phyloP scores from a whole-genome alignment of 441 rosid species.

The Gossypium schwendimanii region DNA sequence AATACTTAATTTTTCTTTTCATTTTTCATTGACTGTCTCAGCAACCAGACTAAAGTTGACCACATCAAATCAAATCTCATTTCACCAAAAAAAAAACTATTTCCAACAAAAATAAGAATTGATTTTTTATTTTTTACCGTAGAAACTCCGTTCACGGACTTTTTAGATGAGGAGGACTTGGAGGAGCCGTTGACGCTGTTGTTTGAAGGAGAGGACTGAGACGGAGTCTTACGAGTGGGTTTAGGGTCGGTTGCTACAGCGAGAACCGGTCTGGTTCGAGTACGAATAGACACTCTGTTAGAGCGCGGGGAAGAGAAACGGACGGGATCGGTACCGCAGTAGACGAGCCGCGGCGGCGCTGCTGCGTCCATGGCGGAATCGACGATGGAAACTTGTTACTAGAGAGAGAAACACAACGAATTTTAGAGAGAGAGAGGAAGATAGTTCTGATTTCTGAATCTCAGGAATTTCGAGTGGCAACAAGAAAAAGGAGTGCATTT shows the following conservation, averaged over 20 bases:
- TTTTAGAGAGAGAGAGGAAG: not conserved
- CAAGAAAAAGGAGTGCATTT: not conserved
- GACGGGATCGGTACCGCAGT: constrained; percentile 46
- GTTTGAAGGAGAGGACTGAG: constrained; percentile 22
- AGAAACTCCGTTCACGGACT: constrained; percentile 48
- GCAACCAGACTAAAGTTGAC: constrained; percentile 7
- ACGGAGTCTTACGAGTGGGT: constrained; percentile 33
- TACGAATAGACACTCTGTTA: constrained; percentile 26
- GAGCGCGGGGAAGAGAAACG: constrained; percentile 31
- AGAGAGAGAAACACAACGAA: not conserved
- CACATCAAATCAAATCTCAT: not conserved
- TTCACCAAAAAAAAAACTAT: not conserved
- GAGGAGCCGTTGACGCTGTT: constrained; percentile 38
- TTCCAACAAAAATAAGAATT: not conserved
- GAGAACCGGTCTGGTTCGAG: constrained; percentile 29
- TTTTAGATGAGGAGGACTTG: constrained; percentile 22
- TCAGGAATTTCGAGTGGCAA: not conserved
- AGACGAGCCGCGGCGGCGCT: constrained; percentile 53
- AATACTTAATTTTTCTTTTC: not conserved
- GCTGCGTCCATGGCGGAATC: constrained; percentile 58
- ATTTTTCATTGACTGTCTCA: constrained; percentile 13
- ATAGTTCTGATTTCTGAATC: not conserved
- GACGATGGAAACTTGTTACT: not conserved
- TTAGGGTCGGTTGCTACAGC: constrained; percentile 76
- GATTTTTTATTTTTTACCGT: constrained; percentile 27